A percentile compares a stretch with the other conserved stretches of the same genome.
Evolutionary conservation across 768 basidiomycete genomes (phyloP).

Genomic region (Leucocoprinus sp.): DNA sequence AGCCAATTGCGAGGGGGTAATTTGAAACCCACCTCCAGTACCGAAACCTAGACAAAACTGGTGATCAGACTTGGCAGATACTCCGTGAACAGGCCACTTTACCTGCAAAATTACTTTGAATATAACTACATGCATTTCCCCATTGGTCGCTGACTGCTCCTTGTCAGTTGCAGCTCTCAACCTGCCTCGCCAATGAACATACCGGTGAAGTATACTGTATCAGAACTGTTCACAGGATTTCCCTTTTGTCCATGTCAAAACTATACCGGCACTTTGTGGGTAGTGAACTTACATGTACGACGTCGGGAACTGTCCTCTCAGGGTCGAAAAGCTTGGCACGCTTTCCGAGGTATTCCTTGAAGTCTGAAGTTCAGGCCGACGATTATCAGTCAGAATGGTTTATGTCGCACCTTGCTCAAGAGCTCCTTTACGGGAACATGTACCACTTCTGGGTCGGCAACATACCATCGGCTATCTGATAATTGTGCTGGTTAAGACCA

Average conservation of each 20-base stretch:
- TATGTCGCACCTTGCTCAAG: conserved; percentile 63
- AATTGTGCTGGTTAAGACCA: not conserved
- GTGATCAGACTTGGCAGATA: too few species aligned
- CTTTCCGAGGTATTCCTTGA: conserved; percentile 71
- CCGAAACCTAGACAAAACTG: conserved; percentile 80
- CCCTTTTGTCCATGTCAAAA: conserved; percentile 42
- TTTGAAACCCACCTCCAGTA: conserved; percentile 51
- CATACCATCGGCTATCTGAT: conserved; percentile 82
- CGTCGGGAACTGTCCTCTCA: conserved; percentile 48
- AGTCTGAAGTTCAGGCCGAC: not conserved
- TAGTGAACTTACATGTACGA: conserved; percentile 49
- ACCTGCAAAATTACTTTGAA: conserved; percentile 86
- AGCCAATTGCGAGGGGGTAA: too few species aligned
- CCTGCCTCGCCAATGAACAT: too few species aligned
- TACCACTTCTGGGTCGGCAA: conserved; percentile 80
- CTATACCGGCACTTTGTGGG: not conserved
- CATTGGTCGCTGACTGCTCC: conserved; percentile 75
- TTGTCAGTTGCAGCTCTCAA: too few species aligned
- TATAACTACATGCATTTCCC: conserved; percentile 86
- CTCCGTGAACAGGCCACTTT: too few species aligned
- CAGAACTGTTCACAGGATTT: conserved; percentile 74
- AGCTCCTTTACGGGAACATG: conserved; percentile 76
- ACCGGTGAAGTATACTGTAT: conserved; percentile 94
- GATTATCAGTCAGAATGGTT: not conserved
- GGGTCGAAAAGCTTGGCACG: conserved; percentile 80